Evolutionary conservation across 2,329 filamentous ascomycete species (phyloP).

Genomic region (Fusarium beomiforme): DNA sequence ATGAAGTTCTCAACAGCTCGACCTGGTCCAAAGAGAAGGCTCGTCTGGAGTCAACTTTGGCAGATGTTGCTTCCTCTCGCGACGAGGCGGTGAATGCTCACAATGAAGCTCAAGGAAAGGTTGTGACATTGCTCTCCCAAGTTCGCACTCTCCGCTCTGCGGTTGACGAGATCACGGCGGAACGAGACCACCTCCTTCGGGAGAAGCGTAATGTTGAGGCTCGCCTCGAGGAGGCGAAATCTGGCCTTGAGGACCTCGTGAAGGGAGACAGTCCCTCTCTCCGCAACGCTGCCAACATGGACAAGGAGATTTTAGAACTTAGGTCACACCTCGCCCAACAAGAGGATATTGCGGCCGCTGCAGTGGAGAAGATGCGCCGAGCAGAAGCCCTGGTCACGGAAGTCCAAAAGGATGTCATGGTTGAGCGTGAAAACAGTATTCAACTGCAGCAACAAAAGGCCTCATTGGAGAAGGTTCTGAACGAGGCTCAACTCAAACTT

Average conservation of each 20-base stretch:
- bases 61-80: constrained; percentile 88
- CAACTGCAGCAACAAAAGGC: constrained; percentile 91
- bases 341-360: constrained; percentile 90
- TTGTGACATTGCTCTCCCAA: constrained; percentile 89
- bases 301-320: constrained; percentile 88
- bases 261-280: constrained; percentile 87
- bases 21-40: constrained; percentile 99
- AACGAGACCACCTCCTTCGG: constrained; percentile 84
- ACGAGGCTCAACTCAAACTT: constrained; percentile 88
- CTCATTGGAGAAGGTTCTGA: constrained; percentile 85
- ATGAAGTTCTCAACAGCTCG: constrained; percentile 96
- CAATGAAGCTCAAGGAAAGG: constrained; percentile 93
- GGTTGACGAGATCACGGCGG: constrained; percentile 85
- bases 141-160: constrained; percentile 84
- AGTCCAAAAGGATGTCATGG: constrained; percentile 90
- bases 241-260: constrained; percentile 87
- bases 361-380: constrained; percentile 96
- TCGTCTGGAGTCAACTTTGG: constrained; percentile 86
- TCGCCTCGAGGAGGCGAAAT: constrained; percentile 85
- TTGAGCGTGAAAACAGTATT: constrained; percentile 83
- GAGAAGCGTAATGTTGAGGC: constrained; percentile 92
- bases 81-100: constrained; percentile 94
- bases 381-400: constrained; percentile 88
- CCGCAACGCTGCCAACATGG: constrained; percentile 87
- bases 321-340: constrained; percentile 91